These are phyloP conservation scores for Colletotrichum eleusines DNA, from an alignment of 2,329 filamentous ascomycete genomes.

Conservation along the genomic window DNA sequence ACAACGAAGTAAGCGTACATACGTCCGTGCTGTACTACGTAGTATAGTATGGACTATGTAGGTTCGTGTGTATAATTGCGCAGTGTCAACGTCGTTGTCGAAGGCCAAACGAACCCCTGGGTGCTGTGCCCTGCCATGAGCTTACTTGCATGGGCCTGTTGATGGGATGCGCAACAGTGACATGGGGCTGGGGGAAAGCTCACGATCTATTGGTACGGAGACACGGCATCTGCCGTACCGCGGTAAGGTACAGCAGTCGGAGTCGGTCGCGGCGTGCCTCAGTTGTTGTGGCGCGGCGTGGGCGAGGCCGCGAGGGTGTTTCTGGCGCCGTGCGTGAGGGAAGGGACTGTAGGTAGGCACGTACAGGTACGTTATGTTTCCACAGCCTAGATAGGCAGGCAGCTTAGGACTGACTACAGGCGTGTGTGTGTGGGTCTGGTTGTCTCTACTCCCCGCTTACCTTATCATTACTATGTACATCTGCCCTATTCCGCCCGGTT, in stretches of 20 bases:
- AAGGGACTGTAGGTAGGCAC: not conserved
- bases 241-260: constrained; percentile 36
- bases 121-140: constrained; percentile 12
- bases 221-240: constrained; percentile 37
- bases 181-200: constrained; percentile 8
- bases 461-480: constrained; percentile 41
- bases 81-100: not conserved
- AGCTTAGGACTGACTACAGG: not conserved
- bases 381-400: not conserved
- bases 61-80: not conserved
- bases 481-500: not conserved
- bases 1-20: not conserved
- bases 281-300: constrained; percentile 1
- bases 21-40: too few species aligned
- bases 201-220: constrained; percentile 24
- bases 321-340: not conserved
- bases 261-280: constrained; percentile 1
- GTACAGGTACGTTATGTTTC: not conserved
- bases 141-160: constrained; percentile 15
- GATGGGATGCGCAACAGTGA: constrained; percentile 16
- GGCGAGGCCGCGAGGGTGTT: not conserved
- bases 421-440: not conserved
- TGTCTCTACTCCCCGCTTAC: constrained; percentile 35
- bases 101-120: not conserved
- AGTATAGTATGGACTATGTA: not conserved